Conservation (phyloP, 768 basidiomycete species). For the Russula emetica region DNA sequence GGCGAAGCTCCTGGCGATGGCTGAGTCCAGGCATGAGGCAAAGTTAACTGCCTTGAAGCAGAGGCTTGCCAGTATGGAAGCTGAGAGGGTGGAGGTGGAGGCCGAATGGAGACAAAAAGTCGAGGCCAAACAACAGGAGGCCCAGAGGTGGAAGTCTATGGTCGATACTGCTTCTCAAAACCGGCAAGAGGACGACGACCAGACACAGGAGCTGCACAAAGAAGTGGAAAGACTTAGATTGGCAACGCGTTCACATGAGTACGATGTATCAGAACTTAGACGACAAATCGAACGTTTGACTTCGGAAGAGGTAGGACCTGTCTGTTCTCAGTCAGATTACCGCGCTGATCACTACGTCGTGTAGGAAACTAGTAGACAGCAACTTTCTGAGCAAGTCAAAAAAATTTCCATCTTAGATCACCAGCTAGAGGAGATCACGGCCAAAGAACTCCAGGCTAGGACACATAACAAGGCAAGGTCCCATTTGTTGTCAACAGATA, state of each 20-base stretch:
- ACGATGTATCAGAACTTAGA: slow-evolving; percentile 54
- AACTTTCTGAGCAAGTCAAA: slow-evolving; percentile 45
- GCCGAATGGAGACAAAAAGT: slow-evolving; percentile 87
- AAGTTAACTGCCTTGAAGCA: slow-evolving; percentile 68
- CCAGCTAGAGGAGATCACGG: slow-evolving; percentile 68
- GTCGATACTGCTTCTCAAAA: slow-evolving; percentile 56
- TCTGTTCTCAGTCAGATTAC: neutral
- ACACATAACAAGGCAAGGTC: slow-evolving; percentile 68
- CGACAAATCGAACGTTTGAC: slow-evolving; percentile 45
- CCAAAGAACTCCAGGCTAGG: slow-evolving; percentile 65
- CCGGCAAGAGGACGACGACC: slow-evolving; percentile 55
- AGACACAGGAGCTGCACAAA: slow-evolving; percentile 46
- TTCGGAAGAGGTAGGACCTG: slow-evolving; percentile 58
- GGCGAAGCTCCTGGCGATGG: slow-evolving; percentile 65
- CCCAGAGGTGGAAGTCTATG: slow-evolving; percentile 62
- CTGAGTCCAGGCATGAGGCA: slow-evolving; percentile 72
- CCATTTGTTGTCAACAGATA: neutral
- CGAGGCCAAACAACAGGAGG: slow-evolving; percentile 68
- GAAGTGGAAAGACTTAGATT: slow-evolving; percentile 52
- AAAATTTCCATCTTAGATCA: slow-evolving; percentile 55
- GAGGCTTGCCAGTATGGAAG: slow-evolving; percentile 61
- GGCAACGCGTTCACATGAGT: slow-evolving; percentile 46
- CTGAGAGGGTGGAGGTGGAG: slow-evolving; percentile 82
- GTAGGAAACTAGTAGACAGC: slow-evolving; percentile 44
- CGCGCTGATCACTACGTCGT: slow-evolving; percentile 1